These are phyloP conservation scores for Pterocarpus macrocarpus DNA, from an alignment of 306 rosid genomes.

Conservation along the genomic window DNA sequence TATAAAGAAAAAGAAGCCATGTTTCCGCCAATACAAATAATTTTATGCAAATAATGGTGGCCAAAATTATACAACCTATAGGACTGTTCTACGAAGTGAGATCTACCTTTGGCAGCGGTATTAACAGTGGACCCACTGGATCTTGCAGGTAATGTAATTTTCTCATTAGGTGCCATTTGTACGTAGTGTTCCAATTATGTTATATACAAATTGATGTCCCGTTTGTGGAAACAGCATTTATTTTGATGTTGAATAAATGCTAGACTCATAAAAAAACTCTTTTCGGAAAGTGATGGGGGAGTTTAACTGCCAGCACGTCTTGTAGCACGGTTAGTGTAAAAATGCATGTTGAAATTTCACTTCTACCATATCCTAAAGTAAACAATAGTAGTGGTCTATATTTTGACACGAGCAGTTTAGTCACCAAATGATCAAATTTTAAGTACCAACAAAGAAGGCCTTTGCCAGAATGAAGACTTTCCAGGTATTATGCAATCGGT, in stretches of 20 bases:
- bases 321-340: no score
- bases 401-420: not conserved
- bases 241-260: not conserved
- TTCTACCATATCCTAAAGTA: not conserved
- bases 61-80: conserved; percentile 15
- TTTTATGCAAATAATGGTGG: conserved; percentile 15
- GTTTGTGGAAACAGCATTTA: conserved; percentile 11
- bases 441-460: not conserved
- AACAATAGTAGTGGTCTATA: not conserved
- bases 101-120: conserved; percentile 31
- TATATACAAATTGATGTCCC: conserved; percentile 23
- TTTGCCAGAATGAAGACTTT: not conserved
- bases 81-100: conserved; percentile 38
- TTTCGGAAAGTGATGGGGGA: no score
- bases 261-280: no score
- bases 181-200: not conserved
- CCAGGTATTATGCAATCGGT: not conserved
- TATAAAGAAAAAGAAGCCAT: conserved; percentile 23
- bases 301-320: no score
- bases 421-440: conserved; percentile 30
- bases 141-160: not conserved
- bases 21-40: conserved; percentile 33
- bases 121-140: not conserved
- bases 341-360: no score
- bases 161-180: not conserved